Conservation (phyloP, 2,329 filamentous ascomycete genomes). For the Xylaria sp. region DNA sequence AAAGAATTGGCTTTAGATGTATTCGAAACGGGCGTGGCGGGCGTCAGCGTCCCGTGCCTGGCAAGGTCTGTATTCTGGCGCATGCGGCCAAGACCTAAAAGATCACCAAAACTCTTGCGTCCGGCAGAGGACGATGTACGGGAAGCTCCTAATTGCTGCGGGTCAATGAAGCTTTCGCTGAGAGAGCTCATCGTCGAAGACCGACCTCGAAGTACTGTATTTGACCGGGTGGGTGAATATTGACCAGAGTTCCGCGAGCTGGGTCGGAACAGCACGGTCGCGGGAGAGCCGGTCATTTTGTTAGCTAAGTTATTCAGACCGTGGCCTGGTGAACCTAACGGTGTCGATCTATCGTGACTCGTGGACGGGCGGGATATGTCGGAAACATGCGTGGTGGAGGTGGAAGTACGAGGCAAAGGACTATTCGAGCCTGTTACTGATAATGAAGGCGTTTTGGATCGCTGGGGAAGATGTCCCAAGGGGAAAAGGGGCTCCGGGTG, state of each 20-base stretch:
- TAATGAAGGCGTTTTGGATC: slow-evolving; percentile 43
- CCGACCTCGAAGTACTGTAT: slow-evolving; percentile 61
- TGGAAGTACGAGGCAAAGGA: slow-evolving; percentile 36
- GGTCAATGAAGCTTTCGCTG: slow-evolving; percentile 64
- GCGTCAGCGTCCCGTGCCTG: slow-evolving; percentile 62
- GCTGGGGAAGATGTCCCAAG: slow-evolving; percentile 75
- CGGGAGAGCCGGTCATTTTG: slow-evolving; percentile 41
- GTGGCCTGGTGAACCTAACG: slow-evolving; percentile 34
- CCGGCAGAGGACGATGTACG: slow-evolving; percentile 85
- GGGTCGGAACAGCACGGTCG: slow-evolving; percentile 46
- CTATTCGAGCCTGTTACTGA: slow-evolving; percentile 38
- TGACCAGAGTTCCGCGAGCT: slow-evolving; percentile 51
- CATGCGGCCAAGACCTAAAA: slow-evolving; percentile 72
- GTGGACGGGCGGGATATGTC: slow-evolving; percentile 27
- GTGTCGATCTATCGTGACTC: slow-evolving; percentile 32
- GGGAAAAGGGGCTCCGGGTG: slow-evolving; percentile 76
- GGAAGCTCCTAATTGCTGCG: slow-evolving; percentile 60
- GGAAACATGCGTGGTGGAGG: slow-evolving; percentile 25
- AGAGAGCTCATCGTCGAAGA: slow-evolving; percentile 89
- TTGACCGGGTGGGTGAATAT: slow-evolving; percentile 61
- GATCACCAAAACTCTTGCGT: slow-evolving; percentile 85
- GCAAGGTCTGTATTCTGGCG: slow-evolving; percentile 74
- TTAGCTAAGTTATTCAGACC: slow-evolving; percentile 26
- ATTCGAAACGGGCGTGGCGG: slow-evolving; percentile 63
- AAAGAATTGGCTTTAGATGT: slow-evolving; percentile 79